These are phyloP conservation scores for Rhizopogon roseolus DNA, from an alignment of 768 basidiomycete species.

Conservation along the genomic window DNA sequence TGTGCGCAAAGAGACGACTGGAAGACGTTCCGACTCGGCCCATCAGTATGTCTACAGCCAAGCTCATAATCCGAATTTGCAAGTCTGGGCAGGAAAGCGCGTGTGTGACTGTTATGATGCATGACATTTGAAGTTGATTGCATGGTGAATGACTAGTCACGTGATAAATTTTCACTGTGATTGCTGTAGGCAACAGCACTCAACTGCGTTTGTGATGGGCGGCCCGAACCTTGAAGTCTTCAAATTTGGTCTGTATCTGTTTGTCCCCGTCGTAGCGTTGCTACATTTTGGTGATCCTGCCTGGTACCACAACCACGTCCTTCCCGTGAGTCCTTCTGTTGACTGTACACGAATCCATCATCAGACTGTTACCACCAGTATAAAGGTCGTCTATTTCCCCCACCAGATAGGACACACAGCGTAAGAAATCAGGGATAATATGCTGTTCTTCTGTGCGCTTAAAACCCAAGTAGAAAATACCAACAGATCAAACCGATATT, in stretches of 20 bases:
- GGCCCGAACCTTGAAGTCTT: constrained; percentile 85
- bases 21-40: too few relatives aligned
- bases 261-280: constrained; percentile 75
- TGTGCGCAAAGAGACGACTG: too few relatives aligned
- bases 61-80: too few relatives aligned
- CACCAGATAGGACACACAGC: constrained; percentile 49
- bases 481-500: constrained; percentile 60
- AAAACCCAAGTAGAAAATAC: constrained; percentile 42
- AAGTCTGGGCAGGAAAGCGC: too few relatives aligned
- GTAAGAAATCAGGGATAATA: constrained; percentile 26
- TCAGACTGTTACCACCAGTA: constrained; percentile 43
- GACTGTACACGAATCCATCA: neutral
- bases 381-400: constrained; percentile 66
- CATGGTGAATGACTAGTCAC: too few relatives aligned
- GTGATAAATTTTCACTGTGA: too few relatives aligned
- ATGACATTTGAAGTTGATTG: too few relatives aligned
- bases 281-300: constrained; percentile 85
- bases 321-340: constrained; percentile 49
- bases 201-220: constrained; percentile 37
- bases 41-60: too few relatives aligned
- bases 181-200: too few relatives aligned
- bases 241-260: constrained; percentile 86
- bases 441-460: neutral
- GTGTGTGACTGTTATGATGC: too few relatives aligned
- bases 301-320: constrained; percentile 76